Conservation (phyloP, 2,329 filamentous ascomycete species). For the Fusarium sambucinum region DNA sequence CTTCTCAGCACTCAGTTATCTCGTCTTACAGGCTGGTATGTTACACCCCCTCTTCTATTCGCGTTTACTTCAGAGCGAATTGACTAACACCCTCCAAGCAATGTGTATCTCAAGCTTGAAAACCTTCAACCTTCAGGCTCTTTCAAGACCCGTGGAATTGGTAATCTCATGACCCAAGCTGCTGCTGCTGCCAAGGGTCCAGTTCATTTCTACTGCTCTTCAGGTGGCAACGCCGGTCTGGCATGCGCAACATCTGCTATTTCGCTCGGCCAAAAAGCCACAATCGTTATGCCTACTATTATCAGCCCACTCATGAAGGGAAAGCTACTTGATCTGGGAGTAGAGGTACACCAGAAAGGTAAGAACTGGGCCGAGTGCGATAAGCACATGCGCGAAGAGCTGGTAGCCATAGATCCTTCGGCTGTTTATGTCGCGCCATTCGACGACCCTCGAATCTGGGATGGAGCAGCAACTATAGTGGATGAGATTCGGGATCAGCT, state of each 20-base stretch:
- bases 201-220: constrained; percentile 82
- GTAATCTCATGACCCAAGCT: constrained; percentile 71
- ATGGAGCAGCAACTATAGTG: constrained; percentile 71
- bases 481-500: constrained; percentile 60
- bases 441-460: constrained; percentile 76
- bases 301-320: constrained; percentile 77
- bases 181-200: constrained; percentile 50
- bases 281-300: constrained; percentile 77
- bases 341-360: constrained; percentile 76
- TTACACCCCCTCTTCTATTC: constrained; percentile 9
- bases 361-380: constrained; percentile 78
- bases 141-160: constrained; percentile 86
- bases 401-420: constrained; percentile 64
- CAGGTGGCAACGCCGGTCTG: constrained; percentile 86
- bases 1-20: constrained; percentile 76
- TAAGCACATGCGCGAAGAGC: constrained; percentile 68
- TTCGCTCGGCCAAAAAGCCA: constrained; percentile 73
- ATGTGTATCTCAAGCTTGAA: constrained; percentile 87
- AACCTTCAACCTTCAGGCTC: constrained; percentile 86
- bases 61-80: constrained; percentile 8
- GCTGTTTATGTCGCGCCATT: constrained; percentile 78
- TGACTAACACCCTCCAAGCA: constrained; percentile 55
- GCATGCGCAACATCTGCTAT: constrained; percentile 81
- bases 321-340: constrained; percentile 77
- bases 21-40: constrained; percentile 77